Conservation (phyloP, 129 eudicot species). For the Ambrosia trifida region DNA sequence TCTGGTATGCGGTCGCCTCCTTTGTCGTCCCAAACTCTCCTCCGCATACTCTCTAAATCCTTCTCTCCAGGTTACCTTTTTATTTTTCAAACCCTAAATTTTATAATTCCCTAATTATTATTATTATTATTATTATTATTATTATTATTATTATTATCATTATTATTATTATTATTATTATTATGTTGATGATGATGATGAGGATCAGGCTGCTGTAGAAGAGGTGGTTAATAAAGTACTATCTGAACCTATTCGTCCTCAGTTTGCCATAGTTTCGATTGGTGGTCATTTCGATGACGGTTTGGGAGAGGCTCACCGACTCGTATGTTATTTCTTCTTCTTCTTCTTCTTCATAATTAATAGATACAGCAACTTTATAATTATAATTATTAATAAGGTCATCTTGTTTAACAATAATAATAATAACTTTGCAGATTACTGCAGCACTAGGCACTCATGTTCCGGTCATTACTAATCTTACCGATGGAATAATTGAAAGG, state of each 20-base stretch:
- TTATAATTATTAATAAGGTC: too few species aligned
- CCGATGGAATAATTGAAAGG: slow-evolving; percentile 66
- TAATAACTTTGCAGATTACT: slow-evolving; percentile 47
- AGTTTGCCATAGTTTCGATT: slow-evolving; percentile 60
- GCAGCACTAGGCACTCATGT: slow-evolving; percentile 53
- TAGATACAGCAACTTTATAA: too few species aligned
- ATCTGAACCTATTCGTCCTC: slow-evolving; percentile 72
- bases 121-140: neutral
- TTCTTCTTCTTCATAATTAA: neutral
- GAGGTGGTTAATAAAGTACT: slow-evolving; percentile 69
- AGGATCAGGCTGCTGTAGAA: slow-evolving; percentile 54
- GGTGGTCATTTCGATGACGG: slow-evolving; percentile 36
- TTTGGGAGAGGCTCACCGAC: slow-evolving; percentile 44
- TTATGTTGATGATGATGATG: too few species aligned
- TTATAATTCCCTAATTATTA: neutral
- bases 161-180: too few species aligned
- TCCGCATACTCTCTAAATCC: slow-evolving; percentile 61
- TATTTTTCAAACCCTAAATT: neutral
- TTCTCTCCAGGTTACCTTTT: slow-evolving; percentile 45
- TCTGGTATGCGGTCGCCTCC: slow-evolving; percentile 48
- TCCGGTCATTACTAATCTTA: slow-evolving; percentile 48
- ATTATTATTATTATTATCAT: too few species aligned
- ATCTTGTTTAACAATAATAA: neutral
- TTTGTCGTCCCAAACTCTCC: slow-evolving; percentile 60
- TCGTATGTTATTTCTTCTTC: slow-evolving; percentile 39